These are phyloP conservation scores for Durotheca rogersii DNA, from an alignment of 495 filamentous ascomycete genomes.

Conservation along the genomic window DNA sequence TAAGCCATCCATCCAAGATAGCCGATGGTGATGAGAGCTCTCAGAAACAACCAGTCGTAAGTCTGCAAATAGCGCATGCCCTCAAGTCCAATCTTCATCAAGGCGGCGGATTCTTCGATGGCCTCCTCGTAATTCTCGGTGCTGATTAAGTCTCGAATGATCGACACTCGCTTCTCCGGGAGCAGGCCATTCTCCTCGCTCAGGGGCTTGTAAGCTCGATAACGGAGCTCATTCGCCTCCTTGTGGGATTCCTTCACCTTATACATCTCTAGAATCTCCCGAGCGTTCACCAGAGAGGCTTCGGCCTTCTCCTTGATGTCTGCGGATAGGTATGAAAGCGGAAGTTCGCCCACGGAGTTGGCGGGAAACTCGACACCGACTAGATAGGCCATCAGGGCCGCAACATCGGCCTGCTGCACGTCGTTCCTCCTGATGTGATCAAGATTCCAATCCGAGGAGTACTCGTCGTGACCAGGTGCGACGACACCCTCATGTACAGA, in stretches of 20 bases:
- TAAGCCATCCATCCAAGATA: constrained; percentile 98
- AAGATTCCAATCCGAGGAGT: constrained; percentile 86
- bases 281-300: constrained; percentile 82
- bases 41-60: constrained; percentile 93
- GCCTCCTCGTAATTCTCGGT: constrained; percentile 66
- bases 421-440: constrained; percentile 80
- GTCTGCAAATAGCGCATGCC: constrained; percentile 94
- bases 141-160: constrained; percentile 67
- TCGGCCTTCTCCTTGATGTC: constrained; percentile 74
- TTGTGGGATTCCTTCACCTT: constrained; percentile 90
- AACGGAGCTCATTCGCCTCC: constrained; percentile 69
- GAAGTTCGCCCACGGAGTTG: constrained; percentile 94
- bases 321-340: constrained; percentile 75
- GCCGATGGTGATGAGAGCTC: constrained; percentile 87
- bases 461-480: constrained; percentile 85
- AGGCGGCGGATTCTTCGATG: constrained; percentile 69
- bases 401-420: constrained; percentile 92
- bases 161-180: constrained; percentile 64
- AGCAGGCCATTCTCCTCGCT: constrained; percentile 60
- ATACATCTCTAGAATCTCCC: constrained; percentile 94
- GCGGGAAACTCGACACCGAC: constrained; percentile 87
- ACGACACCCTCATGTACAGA: constrained; percentile 51
- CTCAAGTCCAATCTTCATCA: constrained; percentile 75
- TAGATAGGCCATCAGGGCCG: constrained; percentile 96
- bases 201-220: constrained; percentile 65